Evolutionary conservation across 208 protist species (phyloP).

Genomic region (Leishmania mexicana): DNA sequence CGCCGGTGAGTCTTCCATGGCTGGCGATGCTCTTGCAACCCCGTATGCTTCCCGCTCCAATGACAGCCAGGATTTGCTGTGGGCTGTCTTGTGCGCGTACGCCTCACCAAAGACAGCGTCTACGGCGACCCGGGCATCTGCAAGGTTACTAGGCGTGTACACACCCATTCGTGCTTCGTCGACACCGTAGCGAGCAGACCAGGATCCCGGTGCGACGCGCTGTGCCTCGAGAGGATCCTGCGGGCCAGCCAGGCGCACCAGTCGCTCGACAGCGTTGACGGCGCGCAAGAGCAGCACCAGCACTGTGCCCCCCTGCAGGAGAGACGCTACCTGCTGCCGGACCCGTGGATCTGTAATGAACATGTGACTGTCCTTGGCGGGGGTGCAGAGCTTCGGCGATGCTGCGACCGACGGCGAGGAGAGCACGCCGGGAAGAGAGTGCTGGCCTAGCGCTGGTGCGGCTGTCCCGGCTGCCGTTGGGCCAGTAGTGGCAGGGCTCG

Average conservation of each 20-base stretch:
- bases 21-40: not conserved
- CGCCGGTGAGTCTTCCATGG: not conserved
- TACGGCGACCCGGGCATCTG: slow-evolving; percentile 56
- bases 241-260: slow-evolving; percentile 67
- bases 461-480: not conserved
- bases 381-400: not conserved
- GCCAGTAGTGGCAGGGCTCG: not conserved
- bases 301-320: slow-evolving; percentile 61
- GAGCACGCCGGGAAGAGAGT: not conserved
- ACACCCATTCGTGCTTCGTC: slow-evolving; percentile 70
- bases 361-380: slow-evolving; percentile 3
- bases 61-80: not conserved
- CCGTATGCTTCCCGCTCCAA: not conserved
- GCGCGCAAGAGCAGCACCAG: slow-evolving; percentile 59
- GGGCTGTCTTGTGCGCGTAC: not conserved
- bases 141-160: slow-evolving; percentile 50
- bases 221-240: slow-evolving; percentile 65
- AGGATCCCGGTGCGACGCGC: slow-evolving; percentile 40
- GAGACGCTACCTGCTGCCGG: slow-evolving; percentile 42
- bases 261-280: slow-evolving; percentile 58
- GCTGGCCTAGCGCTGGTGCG: not conserved
- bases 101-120: slow-evolving; percentile 61
- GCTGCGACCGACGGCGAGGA: not conserved
- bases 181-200: slow-evolving; percentile 62
- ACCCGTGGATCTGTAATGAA: slow-evolving; percentile 8